Base-by-base conservation (phyloP, 306 rosid genomes). In the Crotalaria pallida region DNA sequence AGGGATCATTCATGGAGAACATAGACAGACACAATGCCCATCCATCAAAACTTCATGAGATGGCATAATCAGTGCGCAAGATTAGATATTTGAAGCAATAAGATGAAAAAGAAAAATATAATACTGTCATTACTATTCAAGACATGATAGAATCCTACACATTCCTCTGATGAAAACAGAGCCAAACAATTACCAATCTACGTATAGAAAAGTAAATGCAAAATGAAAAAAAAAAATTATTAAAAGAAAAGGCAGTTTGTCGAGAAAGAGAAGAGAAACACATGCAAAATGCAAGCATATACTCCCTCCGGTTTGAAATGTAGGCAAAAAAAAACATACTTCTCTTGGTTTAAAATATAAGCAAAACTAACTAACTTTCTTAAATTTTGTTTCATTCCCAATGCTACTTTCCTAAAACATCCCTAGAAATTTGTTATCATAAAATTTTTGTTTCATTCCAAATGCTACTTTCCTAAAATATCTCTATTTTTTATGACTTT, bases 31-130 rank as follows among this genome's bases (percentile, higher is more conserved):
- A 61, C 19, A 12, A 45, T 24, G 52, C 65, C 31, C 61, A 43
- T 33, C 26, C 48, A 53, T 2, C 38, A 45, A 71, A 43, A 59
- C 40, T 11, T 53, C 29, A 43, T 67, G 51, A 17, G 0, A 67
- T 66, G 52, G 12, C 44, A 29, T 36, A 45, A 2, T 58, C 41
- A 61, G 56, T 3, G 16, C 10, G 59, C 50, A 59, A 68, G 27
- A 49, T 75, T 57, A 49, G 62, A 44, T 50, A 51, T 23, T 15
- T 10, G 24, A 77, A 61, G 59, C 65, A 38, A 56, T 18, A 58
- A 7, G 22, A 57, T 65, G 48, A 58, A 58, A 49, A 19, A 31
- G 9, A 0, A 31, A 31, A 31, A 31, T 8, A 31, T 2, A 8
- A 11, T 6, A 8, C 47, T 7, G n/a, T 51, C 61, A 33, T 50